Evolutionary conservation across 495 filamentous ascomycete genomes (phyloP), one percentile per base, ranked within the genome.

Genomic region (Parmelia sp.): DNA sequence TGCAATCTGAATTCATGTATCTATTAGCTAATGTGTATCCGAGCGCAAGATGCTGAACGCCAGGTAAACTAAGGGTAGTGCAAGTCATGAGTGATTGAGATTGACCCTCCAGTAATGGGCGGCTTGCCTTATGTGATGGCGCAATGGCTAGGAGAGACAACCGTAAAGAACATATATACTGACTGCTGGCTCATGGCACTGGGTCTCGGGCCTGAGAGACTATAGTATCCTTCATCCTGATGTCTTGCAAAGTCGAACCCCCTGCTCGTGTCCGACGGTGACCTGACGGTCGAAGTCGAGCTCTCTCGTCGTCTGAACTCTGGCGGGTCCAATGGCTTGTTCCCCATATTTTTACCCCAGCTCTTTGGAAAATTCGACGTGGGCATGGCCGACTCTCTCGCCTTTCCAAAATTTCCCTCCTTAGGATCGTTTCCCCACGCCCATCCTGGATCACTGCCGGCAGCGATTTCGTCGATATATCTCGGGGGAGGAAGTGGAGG

Each of bases 401-500:
- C 63, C 9, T 74, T 69, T 49, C 69, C 71, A 57, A 68, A 60
- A 19, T 33, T 11, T 11, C 71, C 55, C 19, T 67, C 68, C 62
- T 62, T 73, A 35, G 65, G 60, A 45, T 73, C 75, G 69, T 87
- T 85, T 60, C 79, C 83, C 77, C 82, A 81, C 65, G 82, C 72
- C 82, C 81, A 86, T 58, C 81, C 84, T n/a, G 78, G 77, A 71
- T 88, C 86, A 64, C 81, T 77, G 39, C 83, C 83, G 65, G 77
- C 74, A 62, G 79, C 75, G 58, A 86, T 69, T 58, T 80, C 83
- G 57, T 72, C 76, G 49, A 87, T 80, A 60, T 77, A 73, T 65
- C 78, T 74, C 11, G 86, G 86, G 11, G 86, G 86, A 57, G 86
- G 86, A 65, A 88, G 76, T 64, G 86, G 84, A 61, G 86, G 86